Evolutionary conservation across 2,329 filamentous ascomycete species (phyloP), one percentile per base, ranked within the genome.

Genomic region (Blastomyces silverae): DNA sequence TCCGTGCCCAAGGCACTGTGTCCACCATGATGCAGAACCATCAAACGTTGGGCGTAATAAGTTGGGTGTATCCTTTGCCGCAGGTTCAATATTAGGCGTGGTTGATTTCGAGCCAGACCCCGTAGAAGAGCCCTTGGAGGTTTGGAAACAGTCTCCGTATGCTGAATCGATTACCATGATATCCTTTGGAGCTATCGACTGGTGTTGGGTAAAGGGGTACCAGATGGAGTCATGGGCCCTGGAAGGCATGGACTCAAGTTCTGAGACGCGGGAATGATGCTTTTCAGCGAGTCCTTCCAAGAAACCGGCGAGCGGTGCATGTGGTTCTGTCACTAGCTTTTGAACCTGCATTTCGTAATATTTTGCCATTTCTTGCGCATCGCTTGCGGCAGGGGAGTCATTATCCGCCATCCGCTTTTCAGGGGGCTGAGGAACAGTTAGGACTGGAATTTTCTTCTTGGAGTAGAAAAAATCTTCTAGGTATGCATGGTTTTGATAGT

Each of bases 11-110:
- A 95, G 82, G 1, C 91, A 91, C 75, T 95, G 91, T 0, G 91
- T 95, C 91, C 91, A 95, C 91, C 91, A 95, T 0, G 90, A 93
- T 0, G 90, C 90, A 0, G 90, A 94, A 2, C 88, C 91, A 70
- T 95, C 91, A 64, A 94, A 92, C 0, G 89, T 87, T 0, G 89
- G 83, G 57, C 81, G 82, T 0, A 91, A 76, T 3, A 86, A 71
- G 31, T 69, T 50, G 22, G 63, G 34, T 69, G 37, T 25, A 63
- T 31, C 34, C 22, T 58, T 13, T 11, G 52, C 25, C 48, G 65
- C 37, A 44, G 62, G 25, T 61, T 63, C 22, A n/a, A 13, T 31
- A 20, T 48, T 46, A 42, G 25, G 2, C 7, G 61, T 55, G 31
- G 42, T 56, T 7, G 65, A 61, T 0, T 67, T 61, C 3, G 69